Percentiles rank a stretch among this genome's conserved stretches.
Evolutionary conservation across 1,284 basidiomycete genomes (phyloP).

Genomic region (Heterobasidion parviporum): DNA sequence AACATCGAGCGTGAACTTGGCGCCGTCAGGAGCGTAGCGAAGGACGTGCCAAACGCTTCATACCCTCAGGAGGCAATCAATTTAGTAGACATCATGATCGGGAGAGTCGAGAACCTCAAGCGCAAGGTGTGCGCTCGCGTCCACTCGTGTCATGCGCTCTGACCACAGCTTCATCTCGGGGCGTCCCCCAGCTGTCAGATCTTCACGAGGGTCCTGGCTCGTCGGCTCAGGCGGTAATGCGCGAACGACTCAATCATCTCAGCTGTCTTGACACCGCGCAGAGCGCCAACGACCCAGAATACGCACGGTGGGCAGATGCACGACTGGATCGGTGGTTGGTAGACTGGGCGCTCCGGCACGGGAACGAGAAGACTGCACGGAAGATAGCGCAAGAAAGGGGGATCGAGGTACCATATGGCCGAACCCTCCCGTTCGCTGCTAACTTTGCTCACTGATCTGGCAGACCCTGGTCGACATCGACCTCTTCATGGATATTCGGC

Average conservation of each 20-base stretch:
- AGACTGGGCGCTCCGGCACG: conserved; percentile 82
- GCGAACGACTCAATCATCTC: conserved; percentile 66
- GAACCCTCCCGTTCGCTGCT: conserved; percentile 2
- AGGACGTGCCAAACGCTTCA: conserved; percentile 39
- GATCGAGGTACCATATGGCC: conserved; percentile 47
- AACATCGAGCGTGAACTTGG: conserved; percentile 73
- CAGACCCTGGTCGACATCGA: conserved; percentile 87
- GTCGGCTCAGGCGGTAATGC: conserved; percentile 64
- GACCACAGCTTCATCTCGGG: background rate
- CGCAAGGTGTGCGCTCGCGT: conserved; percentile 51
- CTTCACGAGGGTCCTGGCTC: conserved; percentile 57
- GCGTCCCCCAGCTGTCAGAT: conserved; percentile 50
- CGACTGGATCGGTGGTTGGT: conserved; percentile 87
- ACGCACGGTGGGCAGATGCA: conserved; percentile 69
- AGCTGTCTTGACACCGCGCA: conserved; percentile 49
- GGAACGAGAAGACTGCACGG: conserved; percentile 62
- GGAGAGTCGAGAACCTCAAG: conserved; percentile 68
- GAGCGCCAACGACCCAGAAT: conserved; percentile 45
- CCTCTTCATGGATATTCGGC: conserved; percentile 80
- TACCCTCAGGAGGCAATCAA: conserved; percentile 46
- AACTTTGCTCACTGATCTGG: background rate
- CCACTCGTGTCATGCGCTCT: background rate
- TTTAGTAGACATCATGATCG: conserved; percentile 69
- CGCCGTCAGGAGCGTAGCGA: conserved; percentile 45
- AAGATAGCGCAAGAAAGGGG: conserved; percentile 61